A percentile compares a stretch with the other conserved stretches of the same genome.
Evolutionary conservation across 805 yeast genomes (phyloP).

Genomic region (Blastobotrys americana): DNA sequence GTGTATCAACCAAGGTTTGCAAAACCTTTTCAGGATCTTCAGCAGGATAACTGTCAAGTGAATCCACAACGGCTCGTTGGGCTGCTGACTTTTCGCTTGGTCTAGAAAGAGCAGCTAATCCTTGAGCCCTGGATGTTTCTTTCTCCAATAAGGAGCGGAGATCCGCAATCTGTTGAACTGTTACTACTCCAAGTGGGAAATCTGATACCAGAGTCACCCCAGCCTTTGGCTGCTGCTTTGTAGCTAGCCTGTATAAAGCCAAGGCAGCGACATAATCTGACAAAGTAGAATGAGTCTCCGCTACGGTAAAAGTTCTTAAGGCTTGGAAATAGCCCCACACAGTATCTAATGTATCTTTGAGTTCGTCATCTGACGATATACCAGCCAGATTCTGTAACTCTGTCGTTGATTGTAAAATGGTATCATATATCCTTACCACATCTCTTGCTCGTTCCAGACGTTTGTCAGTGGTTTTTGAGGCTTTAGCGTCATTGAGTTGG

Average conservation of each 20-base stretch:
- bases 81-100: slow-evolving; percentile 10
- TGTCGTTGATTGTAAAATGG: slow-evolving; percentile 45
- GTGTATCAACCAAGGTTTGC: slow-evolving; percentile 27
- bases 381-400: slow-evolving; percentile 81
- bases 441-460: slow-evolving; percentile 28
- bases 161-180: slow-evolving; percentile 11
- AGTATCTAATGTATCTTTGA: slow-evolving; percentile 46
- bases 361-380: slow-evolving; percentile 75
- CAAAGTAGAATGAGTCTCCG: slow-evolving; percentile 31
- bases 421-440: slow-evolving; percentile 42
- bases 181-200: slow-evolving; percentile 6
- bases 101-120: slow-evolving; percentile 33
- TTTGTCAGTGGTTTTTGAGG: slow-evolving; percentile 10
- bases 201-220: slow-evolving; percentile 16
- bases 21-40: slow-evolving; percentile 25
- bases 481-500: slow-evolving; percentile 10
- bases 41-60: slow-evolving; percentile 36
- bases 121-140: slow-evolving; percentile 20
- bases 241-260: slow-evolving; percentile 20
- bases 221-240: background rate
- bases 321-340: slow-evolving; percentile 44
- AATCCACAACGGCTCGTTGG: slow-evolving; percentile 37
- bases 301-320: slow-evolving; percentile 38
- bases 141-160: slow-evolving; percentile 3
- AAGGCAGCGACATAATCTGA: slow-evolving; percentile 28